These are phyloP conservation scores for Madurella mycetomatis DNA, from an alignment of 2,329 filamentous ascomycete species.

Conservation along the genomic window DNA sequence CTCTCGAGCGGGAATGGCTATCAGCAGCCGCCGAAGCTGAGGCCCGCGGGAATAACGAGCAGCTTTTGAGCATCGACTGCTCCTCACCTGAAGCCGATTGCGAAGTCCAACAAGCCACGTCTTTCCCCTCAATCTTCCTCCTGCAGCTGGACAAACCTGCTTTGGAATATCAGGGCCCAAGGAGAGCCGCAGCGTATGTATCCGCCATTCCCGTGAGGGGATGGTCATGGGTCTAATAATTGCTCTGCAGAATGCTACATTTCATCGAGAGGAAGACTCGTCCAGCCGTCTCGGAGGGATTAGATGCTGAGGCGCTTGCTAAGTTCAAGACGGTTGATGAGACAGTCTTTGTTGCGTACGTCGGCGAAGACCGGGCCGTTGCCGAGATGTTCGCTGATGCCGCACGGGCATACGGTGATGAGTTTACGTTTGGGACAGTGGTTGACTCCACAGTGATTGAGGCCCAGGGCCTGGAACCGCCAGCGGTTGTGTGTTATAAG, in stretches of 20 bases:
- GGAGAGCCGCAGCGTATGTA: constrained; percentile 20
- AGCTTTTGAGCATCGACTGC: constrained; percentile 27
- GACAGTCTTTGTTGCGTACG: constrained; percentile 31
- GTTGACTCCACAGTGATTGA: constrained; percentile 16
- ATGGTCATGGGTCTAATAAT: not conserved
- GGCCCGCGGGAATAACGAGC: not conserved
- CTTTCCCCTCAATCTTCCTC: constrained; percentile 22
- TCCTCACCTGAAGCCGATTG: constrained; percentile 14
- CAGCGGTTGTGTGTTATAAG: constrained; percentile 30
- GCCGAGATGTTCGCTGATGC: constrained; percentile 24
- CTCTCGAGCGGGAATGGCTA: constrained; percentile 24
- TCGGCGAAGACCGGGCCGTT: constrained; percentile 22
- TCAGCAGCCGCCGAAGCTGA: constrained; percentile 6
- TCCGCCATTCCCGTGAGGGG: not conserved
- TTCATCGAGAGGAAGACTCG: constrained; percentile 27
- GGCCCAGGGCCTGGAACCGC: constrained; percentile 16
- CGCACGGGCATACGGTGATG: constrained; percentile 28
- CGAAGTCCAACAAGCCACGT: constrained; percentile 8
- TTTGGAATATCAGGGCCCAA: constrained; percentile 22
- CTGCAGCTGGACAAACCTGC: constrained; percentile 17
- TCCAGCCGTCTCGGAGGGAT: constrained; percentile 26
- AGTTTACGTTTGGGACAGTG: constrained; percentile 34
- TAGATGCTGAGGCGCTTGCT: constrained; percentile 17
- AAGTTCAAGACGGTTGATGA: constrained; percentile 31
- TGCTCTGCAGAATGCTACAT: constrained; percentile 22